phyloP scores from a whole-genome alignment of 108 stramenopile species.

The Aurantiochytrium sp. region DNA sequence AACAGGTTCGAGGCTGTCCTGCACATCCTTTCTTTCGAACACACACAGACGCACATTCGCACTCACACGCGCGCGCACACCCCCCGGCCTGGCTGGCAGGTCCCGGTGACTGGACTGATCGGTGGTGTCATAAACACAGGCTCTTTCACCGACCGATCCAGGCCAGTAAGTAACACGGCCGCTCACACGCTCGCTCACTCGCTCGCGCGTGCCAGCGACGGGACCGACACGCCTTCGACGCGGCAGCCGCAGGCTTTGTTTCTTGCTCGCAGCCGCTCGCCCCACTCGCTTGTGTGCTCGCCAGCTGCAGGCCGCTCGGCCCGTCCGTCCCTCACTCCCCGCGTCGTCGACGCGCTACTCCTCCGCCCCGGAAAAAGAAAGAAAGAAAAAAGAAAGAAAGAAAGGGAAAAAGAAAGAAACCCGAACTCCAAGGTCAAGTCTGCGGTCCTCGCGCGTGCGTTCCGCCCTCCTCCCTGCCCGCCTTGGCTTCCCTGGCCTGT shows the following conservation, averaged over 20 bases:
- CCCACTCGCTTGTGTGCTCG: neutral
- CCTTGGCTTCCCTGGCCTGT: neutral
- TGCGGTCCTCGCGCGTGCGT: neutral
- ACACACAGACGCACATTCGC: neutral
- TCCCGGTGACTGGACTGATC: neutral
- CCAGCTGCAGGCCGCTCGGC: neutral
- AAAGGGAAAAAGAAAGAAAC: neutral
- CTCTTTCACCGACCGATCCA: too few relatives aligned
- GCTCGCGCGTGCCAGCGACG: too few relatives aligned
- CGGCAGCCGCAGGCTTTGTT: too few relatives aligned
- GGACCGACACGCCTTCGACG: too few relatives aligned
- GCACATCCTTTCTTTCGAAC: neutral
- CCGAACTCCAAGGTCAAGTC: neutral
- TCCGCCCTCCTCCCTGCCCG: neutral
- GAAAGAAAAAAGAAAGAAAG: neutral
- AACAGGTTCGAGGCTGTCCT: neutral
- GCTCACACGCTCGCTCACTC: too few relatives aligned
- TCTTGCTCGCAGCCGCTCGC: too few relatives aligned
- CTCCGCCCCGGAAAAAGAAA: neutral
- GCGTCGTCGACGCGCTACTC: too few relatives aligned
- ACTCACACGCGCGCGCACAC: neutral
- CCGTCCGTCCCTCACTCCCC: too few relatives aligned
- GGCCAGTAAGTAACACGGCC: too few relatives aligned
- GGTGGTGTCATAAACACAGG: neutral
- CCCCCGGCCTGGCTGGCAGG: neutral